Evolutionary conservation across 225 moss, liverwort and hornwort genomes (phyloP).

Genomic region (Anthoceros angustus): DNA sequence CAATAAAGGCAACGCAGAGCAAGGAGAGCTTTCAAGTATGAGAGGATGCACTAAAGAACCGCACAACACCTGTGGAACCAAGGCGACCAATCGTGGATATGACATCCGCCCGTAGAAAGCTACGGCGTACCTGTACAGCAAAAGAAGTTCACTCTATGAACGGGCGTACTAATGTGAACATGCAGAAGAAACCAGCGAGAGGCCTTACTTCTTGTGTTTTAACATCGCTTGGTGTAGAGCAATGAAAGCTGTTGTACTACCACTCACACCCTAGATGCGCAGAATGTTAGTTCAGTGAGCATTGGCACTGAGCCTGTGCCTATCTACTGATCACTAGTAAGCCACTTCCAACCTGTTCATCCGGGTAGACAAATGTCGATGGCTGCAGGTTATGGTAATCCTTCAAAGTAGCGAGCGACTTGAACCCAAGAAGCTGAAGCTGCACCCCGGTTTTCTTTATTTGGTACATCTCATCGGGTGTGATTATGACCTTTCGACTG

Average conservation of each 20-base stretch:
- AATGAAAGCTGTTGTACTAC: background rate
- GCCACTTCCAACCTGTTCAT: conserved; percentile 91
- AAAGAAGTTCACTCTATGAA: background rate
- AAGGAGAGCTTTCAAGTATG: background rate
- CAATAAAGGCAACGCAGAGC: background rate
- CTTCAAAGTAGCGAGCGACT: conserved; percentile 50
- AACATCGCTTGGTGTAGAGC: background rate
- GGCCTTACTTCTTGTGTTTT: background rate
- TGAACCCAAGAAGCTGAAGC: conserved; percentile 85
- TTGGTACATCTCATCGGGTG: conserved; percentile 56
- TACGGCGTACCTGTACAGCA: conserved; percentile 51
- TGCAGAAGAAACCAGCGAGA: background rate
- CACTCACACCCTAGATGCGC: background rate
- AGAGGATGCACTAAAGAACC: background rate
- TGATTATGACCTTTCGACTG: conserved; percentile 70
- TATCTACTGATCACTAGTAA: background rate
- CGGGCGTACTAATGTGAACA: background rate
- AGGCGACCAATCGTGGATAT: conserved; percentile 68
- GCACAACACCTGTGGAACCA: conserved; percentile 65
- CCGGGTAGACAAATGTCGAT: conserved; percentile 89
- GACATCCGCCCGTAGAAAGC: conserved; percentile 63
- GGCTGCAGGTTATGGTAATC: conserved; percentile 80
- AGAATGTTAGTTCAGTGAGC: background rate
- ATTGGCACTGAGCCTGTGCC: background rate
- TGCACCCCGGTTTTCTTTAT: conserved; percentile 60